Evolutionary conservation across 176 grass and related monocot genomes (phyloP), one percentile per base, ranked within the genome.

Genomic region (Paspalum vaginatum): DNA sequence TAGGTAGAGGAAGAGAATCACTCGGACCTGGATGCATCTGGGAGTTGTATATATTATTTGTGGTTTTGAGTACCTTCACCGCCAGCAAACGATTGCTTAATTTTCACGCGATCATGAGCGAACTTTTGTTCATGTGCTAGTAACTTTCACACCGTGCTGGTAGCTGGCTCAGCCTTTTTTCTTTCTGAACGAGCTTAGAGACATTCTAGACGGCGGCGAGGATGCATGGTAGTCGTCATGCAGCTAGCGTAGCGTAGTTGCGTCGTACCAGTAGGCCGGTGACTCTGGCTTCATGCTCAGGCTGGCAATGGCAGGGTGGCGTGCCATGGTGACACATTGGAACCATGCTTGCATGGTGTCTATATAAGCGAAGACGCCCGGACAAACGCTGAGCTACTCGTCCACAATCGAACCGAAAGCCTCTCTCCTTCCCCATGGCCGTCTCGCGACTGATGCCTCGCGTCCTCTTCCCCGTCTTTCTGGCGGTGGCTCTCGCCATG

Each of bases 241-340:
- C 14, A 39, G 17, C 37, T 70, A 70, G 67, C 67, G 67, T 70
- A 56, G 52, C 71, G 71, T 74, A 57, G 71, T 22, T 42, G 18
- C 9, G 37, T 22, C 18, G 18, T 40, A 41, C 51, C 32, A 55
- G 32, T 11, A 21, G 27, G 70, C 10, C 17, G 18, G 20, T 39
- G 50, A 22, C 22, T 24, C 25, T 13, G 22, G 4, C n/a, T 26
- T 39, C 26, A 16, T 38, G 21, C 12, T 45, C 66, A 49, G 68
- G 5, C 68, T 17, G 7, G 45, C 68, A 50, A 49, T 27, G 68
- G 45, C 45, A 27, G 70, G 51, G 46, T 72, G 9, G 5, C 49
- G 12, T 25, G 66, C 66, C 66, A 68, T 42, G 63, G 37, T 10
- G 11, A 53, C 46, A 21, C 9, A 20, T 12, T 3, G 39, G 9